A percentile compares a stretch with the other conserved stretches of the same genome.
These are phyloP conservation scores for Myxozyma sirexii DNA, from an alignment of 805 yeast genomes.

Conservation along the genomic window DNA sequence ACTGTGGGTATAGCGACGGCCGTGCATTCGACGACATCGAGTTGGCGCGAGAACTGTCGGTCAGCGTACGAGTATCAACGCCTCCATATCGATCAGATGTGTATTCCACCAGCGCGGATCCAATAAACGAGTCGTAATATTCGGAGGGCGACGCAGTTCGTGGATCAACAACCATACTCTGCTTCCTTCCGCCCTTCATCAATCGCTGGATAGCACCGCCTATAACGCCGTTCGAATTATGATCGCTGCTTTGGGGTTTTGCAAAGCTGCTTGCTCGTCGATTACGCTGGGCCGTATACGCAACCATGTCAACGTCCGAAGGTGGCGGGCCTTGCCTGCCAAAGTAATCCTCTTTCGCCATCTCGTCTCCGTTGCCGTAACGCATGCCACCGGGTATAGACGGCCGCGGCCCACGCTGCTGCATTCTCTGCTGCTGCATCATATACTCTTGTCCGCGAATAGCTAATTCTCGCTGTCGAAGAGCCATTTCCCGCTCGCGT, in stretches of 20 bases:
- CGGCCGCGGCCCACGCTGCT: not conserved
- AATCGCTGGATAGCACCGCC: conserved; percentile 3
- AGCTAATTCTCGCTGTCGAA: conserved; percentile 21
- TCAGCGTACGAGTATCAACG: conserved; percentile 27
- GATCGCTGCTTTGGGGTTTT: not conserved
- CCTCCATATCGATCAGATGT: conserved; percentile 30
- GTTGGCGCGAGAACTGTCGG: conserved; percentile 32
- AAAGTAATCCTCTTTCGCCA: conserved; percentile 19
- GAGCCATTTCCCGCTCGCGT: conserved; percentile 25
- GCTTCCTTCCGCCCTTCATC: conserved; percentile 8
- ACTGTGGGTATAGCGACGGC: conserved; percentile 16
- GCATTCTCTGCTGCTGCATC: conserved; percentile 12
- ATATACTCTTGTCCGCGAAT: conserved; percentile 23
- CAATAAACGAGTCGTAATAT: conserved; percentile 28
- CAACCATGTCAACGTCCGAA: conserved; percentile 29
- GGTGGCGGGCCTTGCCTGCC: conserved; percentile 2
- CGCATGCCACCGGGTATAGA: not conserved
- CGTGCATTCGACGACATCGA: conserved; percentile 29
- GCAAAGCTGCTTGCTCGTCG: conserved; percentile 19
- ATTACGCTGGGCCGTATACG: conserved; percentile 26
- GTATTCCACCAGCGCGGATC: conserved; percentile 23
- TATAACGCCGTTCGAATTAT: not conserved
- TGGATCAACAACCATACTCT: conserved; percentile 2
- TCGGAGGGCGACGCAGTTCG: conserved; percentile 1
- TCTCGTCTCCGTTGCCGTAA: not conserved